phyloP scores from a whole-genome alignment of 2,329 filamentous ascomycete species.

The Scytalidium sp. region DNA sequence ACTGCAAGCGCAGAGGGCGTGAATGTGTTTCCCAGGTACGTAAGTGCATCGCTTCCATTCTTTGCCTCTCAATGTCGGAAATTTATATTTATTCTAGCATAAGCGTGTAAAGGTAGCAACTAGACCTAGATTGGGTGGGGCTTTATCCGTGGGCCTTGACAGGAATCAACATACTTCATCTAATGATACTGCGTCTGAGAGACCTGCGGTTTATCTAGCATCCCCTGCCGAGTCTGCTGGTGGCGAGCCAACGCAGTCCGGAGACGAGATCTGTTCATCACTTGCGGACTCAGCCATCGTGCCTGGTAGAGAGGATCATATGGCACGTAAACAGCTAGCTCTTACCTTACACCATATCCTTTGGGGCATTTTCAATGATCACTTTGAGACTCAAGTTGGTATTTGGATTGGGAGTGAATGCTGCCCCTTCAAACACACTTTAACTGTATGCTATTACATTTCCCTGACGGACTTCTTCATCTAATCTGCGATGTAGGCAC shows the following conservation, averaged over 20 bases:
- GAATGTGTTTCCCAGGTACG: background rate
- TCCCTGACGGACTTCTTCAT: background rate
- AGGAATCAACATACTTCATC: background rate
- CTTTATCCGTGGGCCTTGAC: background rate
- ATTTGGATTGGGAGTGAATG: slow-evolving; percentile 3
- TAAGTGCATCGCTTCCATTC: background rate
- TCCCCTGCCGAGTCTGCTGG: background rate
- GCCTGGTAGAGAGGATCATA: background rate
- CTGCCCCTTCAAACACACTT: slow-evolving; percentile 1
- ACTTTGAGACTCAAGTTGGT: slow-evolving; percentile 1
- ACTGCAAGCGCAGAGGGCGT: background rate
- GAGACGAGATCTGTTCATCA: background rate
- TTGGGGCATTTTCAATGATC: slow-evolving; percentile 1
- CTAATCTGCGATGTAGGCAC: background rate
- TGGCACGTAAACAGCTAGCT: background rate
- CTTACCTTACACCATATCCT: slow-evolving; percentile 2
- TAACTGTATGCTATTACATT: background rate
- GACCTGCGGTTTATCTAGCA: background rate
- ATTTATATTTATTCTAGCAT: background rate
- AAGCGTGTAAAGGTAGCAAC: background rate
- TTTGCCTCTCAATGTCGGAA: background rate
- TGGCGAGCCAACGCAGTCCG: background rate
- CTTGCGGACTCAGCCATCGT: background rate
- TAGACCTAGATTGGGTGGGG: background rate
- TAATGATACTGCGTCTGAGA: background rate